Percentiles rank a stretch among this genome's conserved stretches.
Evolutionary conservation across 78 protist species (phyloP).

Genomic region (Dictyostelium firmibasis): DNA sequence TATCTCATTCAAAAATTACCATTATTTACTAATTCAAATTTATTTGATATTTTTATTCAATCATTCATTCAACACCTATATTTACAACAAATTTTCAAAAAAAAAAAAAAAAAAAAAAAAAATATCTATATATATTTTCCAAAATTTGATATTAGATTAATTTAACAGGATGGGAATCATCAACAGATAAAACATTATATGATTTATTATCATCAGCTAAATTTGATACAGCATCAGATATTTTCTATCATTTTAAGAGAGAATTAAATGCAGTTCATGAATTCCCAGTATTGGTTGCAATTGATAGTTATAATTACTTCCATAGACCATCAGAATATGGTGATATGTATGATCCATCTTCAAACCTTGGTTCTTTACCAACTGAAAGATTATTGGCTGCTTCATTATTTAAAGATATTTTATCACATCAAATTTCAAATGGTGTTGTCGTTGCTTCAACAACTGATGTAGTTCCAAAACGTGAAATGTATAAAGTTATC

Average conservation of each 20-base stretch:
- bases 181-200: conserved; percentile 49
- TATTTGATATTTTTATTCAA: too few species aligned
- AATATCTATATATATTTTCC: too few species aligned
- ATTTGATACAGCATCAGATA: conserved; percentile 26
- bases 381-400: conserved; percentile 47
- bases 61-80: too few species aligned
- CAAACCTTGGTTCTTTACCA: conserved; percentile 23
- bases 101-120: too few species aligned
- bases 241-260: conserved; percentile 55
- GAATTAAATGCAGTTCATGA: conserved; percentile 49
- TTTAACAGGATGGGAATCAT: conserved; percentile 19
- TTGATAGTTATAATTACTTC: conserved; percentile 58
- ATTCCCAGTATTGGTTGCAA: conserved; percentile 63
- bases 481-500: background rate
- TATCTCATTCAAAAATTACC: background rate
- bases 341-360: conserved; percentile 55
- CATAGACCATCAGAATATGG: conserved; percentile 53
- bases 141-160: conserved; percentile 50
- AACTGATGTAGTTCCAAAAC: conserved; percentile 14
- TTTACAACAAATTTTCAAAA: too few species aligned
- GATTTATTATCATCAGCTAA: conserved; percentile 11
- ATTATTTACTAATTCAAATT: background rate
- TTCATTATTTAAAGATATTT: conserved; percentile 23
- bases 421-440: conserved; percentile 29
- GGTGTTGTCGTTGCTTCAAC: conserved; percentile 62